These are phyloP conservation scores for Rhexocercosporidium sp. DNA, from an alignment of 2,329 filamentous ascomycete genomes.

Conservation along the genomic window DNA sequence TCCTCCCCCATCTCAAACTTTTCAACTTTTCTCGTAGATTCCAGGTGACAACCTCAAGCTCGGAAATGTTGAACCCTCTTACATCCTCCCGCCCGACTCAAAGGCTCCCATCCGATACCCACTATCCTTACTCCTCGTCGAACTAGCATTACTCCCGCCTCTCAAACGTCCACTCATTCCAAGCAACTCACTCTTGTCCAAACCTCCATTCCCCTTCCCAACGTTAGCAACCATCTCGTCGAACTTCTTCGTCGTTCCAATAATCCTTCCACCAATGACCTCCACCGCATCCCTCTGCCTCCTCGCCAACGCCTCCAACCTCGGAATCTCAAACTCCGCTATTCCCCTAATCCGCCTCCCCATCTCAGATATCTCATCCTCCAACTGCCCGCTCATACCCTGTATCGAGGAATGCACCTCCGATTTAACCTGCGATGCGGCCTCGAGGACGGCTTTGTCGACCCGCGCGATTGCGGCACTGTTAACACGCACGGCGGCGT, in stretches of 20 bases:
- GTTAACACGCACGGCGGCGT: conserved; percentile 30
- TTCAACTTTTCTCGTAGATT: background rate
- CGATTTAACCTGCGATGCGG: conserved; percentile 30
- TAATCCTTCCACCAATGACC: conserved; percentile 31
- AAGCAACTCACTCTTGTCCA: conserved; percentile 10
- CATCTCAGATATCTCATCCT: conserved; percentile 30
- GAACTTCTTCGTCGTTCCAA: conserved; percentile 33
- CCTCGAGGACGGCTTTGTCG: conserved; percentile 33
- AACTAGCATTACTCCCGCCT: conserved; percentile 28
- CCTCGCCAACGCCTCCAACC: conserved; percentile 23
- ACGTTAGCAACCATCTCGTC: conserved; percentile 31
- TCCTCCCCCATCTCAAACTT: background rate
- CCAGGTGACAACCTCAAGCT: background rate
- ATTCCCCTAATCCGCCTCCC: conserved; percentile 29
- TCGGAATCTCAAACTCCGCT: conserved; percentile 30
- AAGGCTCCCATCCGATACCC: conserved; percentile 10
- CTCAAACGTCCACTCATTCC: conserved; percentile 16
- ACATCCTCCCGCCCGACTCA: conserved; percentile 9
- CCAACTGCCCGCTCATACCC: conserved; percentile 22
- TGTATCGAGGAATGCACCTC: conserved; percentile 27
- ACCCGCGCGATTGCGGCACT: conserved; percentile 32
- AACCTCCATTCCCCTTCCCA: conserved; percentile 14
- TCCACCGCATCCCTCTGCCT: conserved; percentile 26
- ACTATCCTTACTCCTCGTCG: conserved; percentile 24
- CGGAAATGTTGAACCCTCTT: background rate